These are phyloP conservation scores for Ascoidea tarda DNA, from an alignment of 805 yeast genomes.

Conservation along the genomic window DNA sequence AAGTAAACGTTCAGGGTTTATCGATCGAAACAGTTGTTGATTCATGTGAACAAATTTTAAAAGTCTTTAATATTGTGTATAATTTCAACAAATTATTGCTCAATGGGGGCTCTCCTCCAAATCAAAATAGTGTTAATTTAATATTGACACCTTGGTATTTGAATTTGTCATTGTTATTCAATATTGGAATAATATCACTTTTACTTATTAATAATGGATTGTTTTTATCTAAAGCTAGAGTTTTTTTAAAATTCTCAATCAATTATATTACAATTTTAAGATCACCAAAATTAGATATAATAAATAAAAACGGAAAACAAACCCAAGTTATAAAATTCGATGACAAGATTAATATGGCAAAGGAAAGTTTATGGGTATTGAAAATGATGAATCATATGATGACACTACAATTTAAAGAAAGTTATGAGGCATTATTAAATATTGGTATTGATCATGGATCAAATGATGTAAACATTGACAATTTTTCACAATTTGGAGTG, in stretches of 20 bases:
- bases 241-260: slow-evolving; percentile 19
- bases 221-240: slow-evolving; percentile 5
- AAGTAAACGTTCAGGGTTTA: neutral
- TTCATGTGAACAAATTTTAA: neutral
- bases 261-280: slow-evolving; percentile 19
- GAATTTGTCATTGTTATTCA: slow-evolving; percentile 28
- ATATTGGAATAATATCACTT: slow-evolving; percentile 27
- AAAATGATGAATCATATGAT: slow-evolving; percentile 39
- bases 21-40: neutral
- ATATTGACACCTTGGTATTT: slow-evolving; percentile 38
- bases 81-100: too few relatives aligned
- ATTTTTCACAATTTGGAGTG: slow-evolving; percentile 34
- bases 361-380: slow-evolving; percentile 49
- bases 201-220: slow-evolving; percentile 30
- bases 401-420: slow-evolving; percentile 27
- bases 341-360: slow-evolving; percentile 27
- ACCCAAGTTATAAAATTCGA: slow-evolving; percentile 1
- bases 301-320: neutral
- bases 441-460: slow-evolving; percentile 43
- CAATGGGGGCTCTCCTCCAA: neutral
- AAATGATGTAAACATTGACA: slow-evolving; percentile 30
- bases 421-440: slow-evolving; percentile 21
- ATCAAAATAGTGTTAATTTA: slow-evolving; percentile 18
- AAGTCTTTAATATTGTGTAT: neutral
- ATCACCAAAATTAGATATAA: slow-evolving; percentile 15